phyloP scores from a whole-genome alignment of 108 stramenopile genomes.

The Mediolabrus comicus region DNA sequence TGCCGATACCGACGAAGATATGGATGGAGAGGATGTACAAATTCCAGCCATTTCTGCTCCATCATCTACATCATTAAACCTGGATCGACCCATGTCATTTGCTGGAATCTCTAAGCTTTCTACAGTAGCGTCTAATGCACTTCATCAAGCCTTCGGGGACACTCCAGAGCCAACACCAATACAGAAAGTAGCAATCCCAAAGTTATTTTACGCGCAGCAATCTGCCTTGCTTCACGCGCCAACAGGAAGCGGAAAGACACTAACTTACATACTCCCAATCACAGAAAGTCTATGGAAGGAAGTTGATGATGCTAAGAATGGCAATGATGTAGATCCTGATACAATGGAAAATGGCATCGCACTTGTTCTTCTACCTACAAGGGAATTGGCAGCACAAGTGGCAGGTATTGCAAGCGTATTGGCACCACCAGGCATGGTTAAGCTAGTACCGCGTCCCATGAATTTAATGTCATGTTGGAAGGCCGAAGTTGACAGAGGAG shows the following conservation, averaged over 20 bases:
- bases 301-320: constrained; percentile 17
- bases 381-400: constrained; percentile 94
- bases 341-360: constrained; percentile 44
- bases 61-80: neutral
- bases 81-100: constrained; percentile 44
- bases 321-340: constrained; percentile 17
- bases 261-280: constrained; percentile 84
- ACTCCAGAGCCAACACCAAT: constrained; percentile 67
- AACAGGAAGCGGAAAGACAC: constrained; percentile 83
- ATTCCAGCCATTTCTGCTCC: neutral
- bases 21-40: neutral
- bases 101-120: constrained; percentile 65
- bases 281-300: constrained; percentile 77
- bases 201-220: constrained; percentile 48
- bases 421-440: constrained; percentile 87
- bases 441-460: constrained; percentile 70
- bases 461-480: constrained; percentile 58
- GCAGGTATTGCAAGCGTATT: constrained; percentile 78
- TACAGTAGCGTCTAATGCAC: constrained; percentile 55
- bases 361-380: constrained; percentile 88
- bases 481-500: constrained; percentile 29
- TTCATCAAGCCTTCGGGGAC: constrained; percentile 52
- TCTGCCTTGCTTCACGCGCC: constrained; percentile 77
- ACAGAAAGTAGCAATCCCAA: constrained; percentile 63
- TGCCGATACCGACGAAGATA: constrained; percentile 14